Evolutionary conservation across 768 basidiomycete species (phyloP).

Genomic region (Hemileccinum rubropunctum): DNA sequence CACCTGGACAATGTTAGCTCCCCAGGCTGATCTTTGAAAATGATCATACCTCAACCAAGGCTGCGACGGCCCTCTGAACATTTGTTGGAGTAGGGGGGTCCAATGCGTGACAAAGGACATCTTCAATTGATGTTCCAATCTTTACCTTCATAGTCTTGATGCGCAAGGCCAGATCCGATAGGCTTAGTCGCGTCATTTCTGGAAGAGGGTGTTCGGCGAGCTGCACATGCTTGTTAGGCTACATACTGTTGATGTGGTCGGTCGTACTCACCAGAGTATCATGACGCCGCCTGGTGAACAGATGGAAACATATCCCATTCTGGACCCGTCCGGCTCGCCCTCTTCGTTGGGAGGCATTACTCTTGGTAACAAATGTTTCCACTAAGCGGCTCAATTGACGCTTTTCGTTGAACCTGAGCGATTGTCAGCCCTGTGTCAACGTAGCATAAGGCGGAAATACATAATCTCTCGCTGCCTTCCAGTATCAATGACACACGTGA

Average conservation of each 20-base stretch:
- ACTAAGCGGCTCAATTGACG: conserved; percentile 89
- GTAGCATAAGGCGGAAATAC: conserved; percentile 32
- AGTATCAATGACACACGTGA: conserved; percentile 93
- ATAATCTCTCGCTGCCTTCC: conserved; percentile 95
- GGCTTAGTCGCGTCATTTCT: conserved; percentile 91
- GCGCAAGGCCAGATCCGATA: conserved; percentile 87
- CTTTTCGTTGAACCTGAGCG: conserved; percentile 87
- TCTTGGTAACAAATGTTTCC: conserved; percentile 88
- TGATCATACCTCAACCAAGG: conserved; percentile 76
- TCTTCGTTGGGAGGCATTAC: conserved; percentile 86
- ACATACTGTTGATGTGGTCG: background rate
- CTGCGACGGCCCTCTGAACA: conserved; percentile 84
- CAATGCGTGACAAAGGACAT: conserved; percentile 80
- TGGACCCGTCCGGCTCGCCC: conserved; percentile 93
- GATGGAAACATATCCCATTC: conserved; percentile 87
- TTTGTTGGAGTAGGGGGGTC: conserved; percentile 88
- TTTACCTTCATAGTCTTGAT: conserved; percentile 94
- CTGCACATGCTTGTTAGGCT: conserved; percentile 36
- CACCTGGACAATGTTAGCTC: conserved; percentile 46
- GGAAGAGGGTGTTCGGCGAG: conserved; percentile 89
- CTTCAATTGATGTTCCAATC: conserved; percentile 82
- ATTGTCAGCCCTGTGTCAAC: conserved; percentile 5
- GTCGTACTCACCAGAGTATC: conserved; percentile 61
- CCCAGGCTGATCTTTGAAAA: background rate
- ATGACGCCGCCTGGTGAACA: conserved; percentile 86